Evolutionary conservation across 1,284 basidiomycete genomes (phyloP).

Genomic region (Salmacisia buchloeana): DNA sequence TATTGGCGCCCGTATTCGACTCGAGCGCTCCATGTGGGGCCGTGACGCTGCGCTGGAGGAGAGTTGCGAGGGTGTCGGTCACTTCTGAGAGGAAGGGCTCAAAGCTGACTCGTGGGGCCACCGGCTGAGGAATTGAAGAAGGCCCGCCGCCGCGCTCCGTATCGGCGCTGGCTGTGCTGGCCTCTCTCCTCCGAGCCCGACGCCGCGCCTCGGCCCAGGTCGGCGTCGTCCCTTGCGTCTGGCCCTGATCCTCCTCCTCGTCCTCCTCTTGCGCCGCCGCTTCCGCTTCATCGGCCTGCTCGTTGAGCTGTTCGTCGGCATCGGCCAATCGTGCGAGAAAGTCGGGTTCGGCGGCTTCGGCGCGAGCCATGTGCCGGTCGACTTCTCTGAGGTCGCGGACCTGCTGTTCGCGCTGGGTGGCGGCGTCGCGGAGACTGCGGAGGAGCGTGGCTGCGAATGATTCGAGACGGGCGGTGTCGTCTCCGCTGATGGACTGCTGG

Average conservation of each 20-base stretch:
- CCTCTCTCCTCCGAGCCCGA: not conserved
- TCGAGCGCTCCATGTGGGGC: too few species aligned
- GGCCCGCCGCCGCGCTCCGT: too few species aligned
- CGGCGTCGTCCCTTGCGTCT: not conserved
- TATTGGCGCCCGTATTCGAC: too few species aligned
- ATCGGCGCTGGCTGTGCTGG: not conserved
- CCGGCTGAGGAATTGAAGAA: not conserved
- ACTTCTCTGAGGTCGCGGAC: conserved; percentile 2
- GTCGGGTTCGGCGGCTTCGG: not conserved
- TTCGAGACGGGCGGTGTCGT: conserved; percentile 2
- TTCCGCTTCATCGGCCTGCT: not conserved
- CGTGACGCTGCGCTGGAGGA: not conserved
- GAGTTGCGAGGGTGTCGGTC: not conserved
- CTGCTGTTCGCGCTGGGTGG: not conserved
- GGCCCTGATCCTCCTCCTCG: not conserved
- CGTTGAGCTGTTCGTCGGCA: not conserved
- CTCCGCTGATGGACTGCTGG: not conserved
- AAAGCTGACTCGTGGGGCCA: not conserved
- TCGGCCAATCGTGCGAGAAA: not conserved
- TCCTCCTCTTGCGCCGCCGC: not conserved
- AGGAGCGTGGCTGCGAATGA: not conserved
- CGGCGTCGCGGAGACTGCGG: not conserved
- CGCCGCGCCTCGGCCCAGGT: not conserved
- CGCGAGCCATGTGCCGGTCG: conserved; percentile 3
- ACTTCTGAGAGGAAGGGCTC: not conserved